phyloP scores from a whole-genome alignment of 768 basidiomycete species.

The Calocybe cyanea region DNA sequence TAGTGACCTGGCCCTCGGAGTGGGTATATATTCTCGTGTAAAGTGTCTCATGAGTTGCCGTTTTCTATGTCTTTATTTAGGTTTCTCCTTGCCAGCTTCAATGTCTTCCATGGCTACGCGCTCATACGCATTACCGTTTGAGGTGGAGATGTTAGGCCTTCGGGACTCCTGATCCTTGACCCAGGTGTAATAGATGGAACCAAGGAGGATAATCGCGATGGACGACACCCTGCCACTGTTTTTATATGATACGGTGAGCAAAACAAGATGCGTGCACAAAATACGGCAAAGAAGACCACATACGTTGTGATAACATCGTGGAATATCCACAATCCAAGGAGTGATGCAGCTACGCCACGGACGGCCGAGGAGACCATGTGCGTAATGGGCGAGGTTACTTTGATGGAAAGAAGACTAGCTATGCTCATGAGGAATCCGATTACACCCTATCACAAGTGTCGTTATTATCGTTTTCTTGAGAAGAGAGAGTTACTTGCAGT shows the following conservation, averaged over 20 bases:
- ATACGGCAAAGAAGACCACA: conserved; percentile 26
- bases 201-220: conserved; percentile 75
- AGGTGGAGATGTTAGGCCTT: conserved; percentile 14
- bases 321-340: conserved; percentile 81
- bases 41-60: no score
- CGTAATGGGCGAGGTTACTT: conserved; percentile 95
- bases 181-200: conserved; percentile 88
- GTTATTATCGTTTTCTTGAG: not conserved
- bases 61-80: conserved; percentile 16
- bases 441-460: conserved; percentile 49
- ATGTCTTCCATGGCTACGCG: conserved; percentile 62
- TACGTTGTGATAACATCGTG: conserved; percentile 75
- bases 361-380: conserved; percentile 98
- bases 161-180: conserved; percentile 73
- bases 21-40: no score
- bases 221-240: conserved; percentile 75
- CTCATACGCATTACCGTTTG: conserved; percentile 43
- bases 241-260: not conserved
- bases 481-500: conserved; percentile 47
- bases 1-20: no score
- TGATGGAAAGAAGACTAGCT: conserved; percentile 90
- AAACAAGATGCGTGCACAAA: not conserved
- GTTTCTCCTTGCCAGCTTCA: conserved; percentile 43
- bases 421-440: conserved; percentile 95
- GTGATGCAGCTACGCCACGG: conserved; percentile 87